These are phyloP conservation scores for Nakazawaea holstii DNA, from an alignment of 805 yeast genomes.

Conservation along the genomic window DNA sequence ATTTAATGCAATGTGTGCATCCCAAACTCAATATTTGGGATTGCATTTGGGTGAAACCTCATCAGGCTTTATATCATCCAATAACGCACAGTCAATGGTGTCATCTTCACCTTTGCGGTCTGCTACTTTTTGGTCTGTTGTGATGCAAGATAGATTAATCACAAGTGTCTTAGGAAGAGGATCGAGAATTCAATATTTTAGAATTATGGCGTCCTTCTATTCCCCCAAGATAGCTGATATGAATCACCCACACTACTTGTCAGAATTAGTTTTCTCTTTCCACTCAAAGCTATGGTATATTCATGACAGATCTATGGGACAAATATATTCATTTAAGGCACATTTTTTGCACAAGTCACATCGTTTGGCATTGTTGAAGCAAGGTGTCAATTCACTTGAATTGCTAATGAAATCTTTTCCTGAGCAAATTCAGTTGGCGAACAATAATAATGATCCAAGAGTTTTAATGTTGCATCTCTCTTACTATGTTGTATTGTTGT, in stretches of 20 bases:
- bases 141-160: slow-evolving; percentile 26
- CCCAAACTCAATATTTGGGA: slow-evolving; percentile 24
- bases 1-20: slow-evolving; percentile 25
- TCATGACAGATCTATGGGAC: slow-evolving; percentile 25
- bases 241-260: slow-evolving; percentile 10
- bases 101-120: slow-evolving; percentile 15
- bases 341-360: slow-evolving; percentile 28
- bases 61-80: not conserved
- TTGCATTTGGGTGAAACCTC: slow-evolving; percentile 16
- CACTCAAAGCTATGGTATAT: slow-evolving; percentile 27
- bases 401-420: slow-evolving; percentile 21
- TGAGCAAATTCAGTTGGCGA: slow-evolving; percentile 11
- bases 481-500: slow-evolving; percentile 20
- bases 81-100: not conserved
- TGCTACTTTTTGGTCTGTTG: slow-evolving; percentile 26
- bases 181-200: slow-evolving; percentile 26
- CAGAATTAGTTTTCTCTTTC: slow-evolving; percentile 22
- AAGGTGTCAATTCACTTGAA: slow-evolving; percentile 22
- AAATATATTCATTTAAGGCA: slow-evolving; percentile 29
- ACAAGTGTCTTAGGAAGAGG: slow-evolving; percentile 30
- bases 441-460: slow-evolving; percentile 16
- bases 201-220: slow-evolving; percentile 25
- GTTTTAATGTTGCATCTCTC: slow-evolving; percentile 24
- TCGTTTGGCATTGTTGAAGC: slow-evolving; percentile 21
- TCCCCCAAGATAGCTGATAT: slow-evolving; percentile 13